Evolutionary conservation across 1,284 basidiomycete genomes (phyloP).

Genomic region (Cryptococcus depauperatus): DNA sequence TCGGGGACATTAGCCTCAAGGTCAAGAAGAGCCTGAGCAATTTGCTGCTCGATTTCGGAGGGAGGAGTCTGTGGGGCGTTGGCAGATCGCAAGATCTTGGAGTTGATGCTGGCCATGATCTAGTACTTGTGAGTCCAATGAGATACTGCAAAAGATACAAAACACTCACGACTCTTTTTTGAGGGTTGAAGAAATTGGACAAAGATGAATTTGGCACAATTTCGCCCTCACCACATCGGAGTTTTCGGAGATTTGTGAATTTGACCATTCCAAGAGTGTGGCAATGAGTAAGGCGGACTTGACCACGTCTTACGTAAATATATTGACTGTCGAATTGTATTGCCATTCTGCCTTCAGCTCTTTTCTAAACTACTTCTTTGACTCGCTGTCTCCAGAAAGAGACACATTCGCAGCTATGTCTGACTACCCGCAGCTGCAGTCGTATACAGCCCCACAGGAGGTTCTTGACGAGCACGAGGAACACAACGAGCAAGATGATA

Average conservation of each 20-base stretch:
- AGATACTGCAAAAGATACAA: background rate
- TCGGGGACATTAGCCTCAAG: constrained; percentile 97
- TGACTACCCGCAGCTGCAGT: constrained; percentile 58
- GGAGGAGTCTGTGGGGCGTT: constrained; percentile 85
- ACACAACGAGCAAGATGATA: constrained; percentile 83
- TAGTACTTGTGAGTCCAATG: background rate
- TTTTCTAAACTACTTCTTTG: no score
- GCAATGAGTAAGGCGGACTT: background rate
- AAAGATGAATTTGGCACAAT: background rate
- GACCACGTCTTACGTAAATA: background rate
- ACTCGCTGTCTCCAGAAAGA: no score
- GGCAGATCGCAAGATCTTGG: constrained; percentile 91
- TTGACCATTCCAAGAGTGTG: no score
- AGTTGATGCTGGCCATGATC: constrained; percentile 4
- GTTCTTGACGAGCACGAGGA: constrained; percentile 89
- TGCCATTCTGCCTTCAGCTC: no score
- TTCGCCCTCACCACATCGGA: no score
- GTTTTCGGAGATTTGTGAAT: no score
- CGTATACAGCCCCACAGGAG: constrained; percentile 87
- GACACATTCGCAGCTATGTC: constrained; percentile 15
- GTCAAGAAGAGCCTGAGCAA: constrained; percentile 95
- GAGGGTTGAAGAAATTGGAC: background rate
- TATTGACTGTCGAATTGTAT: no score
- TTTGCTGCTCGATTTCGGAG: constrained; percentile 82
- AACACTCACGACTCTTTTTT: constrained; percentile 1